Base-by-base conservation (phyloP, 768 basidiomycete genomes). In the Terana coerulea region DNA sequence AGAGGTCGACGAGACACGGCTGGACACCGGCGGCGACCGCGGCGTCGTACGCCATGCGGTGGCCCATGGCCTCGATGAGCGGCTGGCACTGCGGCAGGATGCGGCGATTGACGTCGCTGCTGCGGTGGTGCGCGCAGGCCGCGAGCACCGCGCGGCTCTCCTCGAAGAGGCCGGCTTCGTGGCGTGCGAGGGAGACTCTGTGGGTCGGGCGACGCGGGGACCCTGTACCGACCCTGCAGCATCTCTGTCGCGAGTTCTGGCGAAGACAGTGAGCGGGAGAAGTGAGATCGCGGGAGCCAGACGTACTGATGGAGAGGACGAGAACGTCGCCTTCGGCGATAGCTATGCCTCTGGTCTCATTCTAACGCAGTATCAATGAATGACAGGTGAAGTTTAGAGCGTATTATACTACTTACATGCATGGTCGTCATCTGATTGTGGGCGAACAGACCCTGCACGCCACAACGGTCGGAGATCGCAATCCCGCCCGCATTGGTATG, bases 391-490 rank as follows among this genome's bases (percentile, higher is more conserved):
- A 6, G 45, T n/a, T 1, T 19, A 43, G 21, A 29, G 29, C 26
- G 19, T 8, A 1, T 34, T 11, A 19, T 29, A 24, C 9, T 9
- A 31, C 50, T 35, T 22, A 46, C 51, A 22, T 43, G 43, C 14
- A 51, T 35, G 14, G 49, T 40, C n/a, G 49, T 42, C 11, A 84
- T 75, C 57, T 80, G 78, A 57, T 85, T 86, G 49, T 78, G 75
- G 45, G 80, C 82, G 49, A 83, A 84, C 0, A 80, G 75, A 2
- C 84, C 83, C 64, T 84, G 83, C 2, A 81, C 84, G 42, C 84
- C 84, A 51, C 79, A 83, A 10, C 84, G 73, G 54, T 86, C 84
- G 5, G 79, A 72, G n/a, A 84, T 69, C 49, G 78, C 76, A 9
- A 74, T 65, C 6, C 73, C 67, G 53, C 73, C 77, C n/a, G 75